phyloP scores from a whole-genome alignment of 169 alveolate genomes.

The Plasmodium inui region DNA sequence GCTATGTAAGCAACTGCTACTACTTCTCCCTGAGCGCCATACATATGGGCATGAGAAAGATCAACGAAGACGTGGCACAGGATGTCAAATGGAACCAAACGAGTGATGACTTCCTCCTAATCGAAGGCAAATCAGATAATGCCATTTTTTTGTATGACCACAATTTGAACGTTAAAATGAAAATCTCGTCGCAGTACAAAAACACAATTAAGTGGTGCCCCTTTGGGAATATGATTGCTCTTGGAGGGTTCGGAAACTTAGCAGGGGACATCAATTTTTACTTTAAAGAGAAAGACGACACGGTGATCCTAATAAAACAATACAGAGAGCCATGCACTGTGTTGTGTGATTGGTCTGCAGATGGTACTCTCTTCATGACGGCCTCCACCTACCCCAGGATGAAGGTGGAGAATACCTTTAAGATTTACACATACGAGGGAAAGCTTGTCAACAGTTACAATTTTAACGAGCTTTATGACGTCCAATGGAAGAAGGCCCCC shows the following conservation, averaged over 20 bases:
- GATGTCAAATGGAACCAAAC: constrained; percentile 85
- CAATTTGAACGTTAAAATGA: constrained; percentile 67
- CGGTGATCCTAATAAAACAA: constrained; percentile 71
- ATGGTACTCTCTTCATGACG: constrained; percentile 81
- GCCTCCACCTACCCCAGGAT: constrained; percentile 87
- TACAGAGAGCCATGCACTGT: constrained; percentile 86
- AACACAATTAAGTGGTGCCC: constrained; percentile 87
- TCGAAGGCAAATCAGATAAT: constrained; percentile 85
- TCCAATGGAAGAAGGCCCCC: constrained; percentile 24
- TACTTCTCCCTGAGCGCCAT: constrained; percentile 6
- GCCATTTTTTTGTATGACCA: constrained; percentile 78
- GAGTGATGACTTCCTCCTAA: constrained; percentile 78
- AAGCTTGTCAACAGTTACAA: constrained; percentile 58
- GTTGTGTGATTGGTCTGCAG: constrained; percentile 84
- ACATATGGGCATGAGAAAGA: constrained; percentile 61
- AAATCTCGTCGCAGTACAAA: constrained; percentile 79
- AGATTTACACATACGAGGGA: constrained; percentile 84
- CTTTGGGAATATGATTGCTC: constrained; percentile 83
- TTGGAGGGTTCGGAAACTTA: constrained; percentile 85
- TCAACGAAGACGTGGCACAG: constrained; percentile 79
- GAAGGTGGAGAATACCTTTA: constrained; percentile 85
- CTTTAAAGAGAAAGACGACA: constrained; percentile 70
- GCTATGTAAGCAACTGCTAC: constrained; percentile 60
- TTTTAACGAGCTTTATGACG: constrained; percentile 61
- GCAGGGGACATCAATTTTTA: constrained; percentile 86